Evolutionary conservation across 2,329 filamentous ascomycete species (phyloP).

Genomic region (Fusarium dimerum): DNA sequence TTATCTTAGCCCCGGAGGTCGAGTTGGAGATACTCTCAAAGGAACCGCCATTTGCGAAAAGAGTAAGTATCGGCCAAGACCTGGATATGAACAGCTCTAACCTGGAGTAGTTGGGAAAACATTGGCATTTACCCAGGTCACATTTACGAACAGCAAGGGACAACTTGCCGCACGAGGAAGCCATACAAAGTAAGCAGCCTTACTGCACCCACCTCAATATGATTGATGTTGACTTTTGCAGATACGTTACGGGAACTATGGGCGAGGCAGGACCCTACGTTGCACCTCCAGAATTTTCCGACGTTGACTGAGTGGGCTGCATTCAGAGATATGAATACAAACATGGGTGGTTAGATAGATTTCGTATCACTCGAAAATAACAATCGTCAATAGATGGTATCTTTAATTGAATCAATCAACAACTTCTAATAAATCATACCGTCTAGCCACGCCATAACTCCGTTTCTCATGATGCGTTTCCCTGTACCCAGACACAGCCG

Average conservation of each 20-base stretch:
- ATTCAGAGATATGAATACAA: neutral
- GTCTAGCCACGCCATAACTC: too few relatives aligned
- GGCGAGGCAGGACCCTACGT: slow-evolving; percentile 39
- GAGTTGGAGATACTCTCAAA: slow-evolving; percentile 55
- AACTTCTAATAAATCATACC: too few relatives aligned
- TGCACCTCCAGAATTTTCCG: slow-evolving; percentile 36
- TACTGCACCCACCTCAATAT: neutral
- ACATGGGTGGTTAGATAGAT: neutral
- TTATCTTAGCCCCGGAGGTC: slow-evolving; percentile 60
- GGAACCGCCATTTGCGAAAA: slow-evolving; percentile 62
- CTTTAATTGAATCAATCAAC: too few relatives aligned
- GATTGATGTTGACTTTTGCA: slow-evolving; percentile 18
- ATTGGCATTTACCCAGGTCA: slow-evolving; percentile 60
- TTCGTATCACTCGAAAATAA: neutral
- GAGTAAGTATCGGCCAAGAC: slow-evolving; percentile 43
- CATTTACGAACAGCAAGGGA: slow-evolving; percentile 59
- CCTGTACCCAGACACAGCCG: too few relatives aligned
- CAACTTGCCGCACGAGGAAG: slow-evolving; percentile 63
- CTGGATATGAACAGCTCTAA: slow-evolving; percentile 5
- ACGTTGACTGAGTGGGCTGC: slow-evolving; percentile 33
- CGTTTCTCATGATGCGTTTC: too few relatives aligned
- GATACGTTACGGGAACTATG: slow-evolving; percentile 45
- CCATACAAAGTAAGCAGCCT: slow-evolving; percentile 60
- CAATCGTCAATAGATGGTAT: too few relatives aligned
- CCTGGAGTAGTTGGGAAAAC: slow-evolving; percentile 59